Conservation (phyloP, 2,329 filamentous ascomycete genomes). For the Graphiopsis chlorocephala region DNA sequence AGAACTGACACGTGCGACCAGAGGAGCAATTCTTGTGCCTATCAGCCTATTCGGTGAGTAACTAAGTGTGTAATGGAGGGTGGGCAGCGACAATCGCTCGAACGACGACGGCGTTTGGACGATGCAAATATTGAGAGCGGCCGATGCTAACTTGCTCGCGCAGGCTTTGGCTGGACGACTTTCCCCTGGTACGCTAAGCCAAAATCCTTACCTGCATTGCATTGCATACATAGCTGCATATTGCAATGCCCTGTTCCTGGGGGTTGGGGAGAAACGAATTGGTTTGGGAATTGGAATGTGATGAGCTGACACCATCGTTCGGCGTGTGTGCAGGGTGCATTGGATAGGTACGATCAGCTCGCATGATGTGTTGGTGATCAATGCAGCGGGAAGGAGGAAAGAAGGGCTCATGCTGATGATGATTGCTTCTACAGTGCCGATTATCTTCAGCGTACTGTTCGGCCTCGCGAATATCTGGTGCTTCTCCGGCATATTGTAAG, state of each 20-base stretch:
- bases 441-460: conserved; percentile 49
- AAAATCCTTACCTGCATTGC: conserved; percentile 36
- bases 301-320: conserved; percentile 32
- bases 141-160: conserved; percentile 12
- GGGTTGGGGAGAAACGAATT: conserved; percentile 7
- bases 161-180: conserved; percentile 78
- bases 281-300: neutral
- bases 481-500: conserved; percentile 62
- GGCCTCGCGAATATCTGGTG: conserved; percentile 60
- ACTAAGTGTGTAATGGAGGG: conserved; percentile 30
- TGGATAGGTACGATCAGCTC: conserved; percentile 45
- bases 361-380: conserved; percentile 17
- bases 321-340: conserved; percentile 41
- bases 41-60: conserved; percentile 72
- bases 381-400: conserved; percentile 6
- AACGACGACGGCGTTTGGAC: neutral
- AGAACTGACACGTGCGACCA: conserved; percentile 24
- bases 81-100: neutral
- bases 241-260: conserved; percentile 20
- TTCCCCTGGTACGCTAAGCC: conserved; percentile 65
- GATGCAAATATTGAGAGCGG: conserved; percentile 10
- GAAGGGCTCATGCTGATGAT: conserved; percentile 6
- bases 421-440: conserved; percentile 42
- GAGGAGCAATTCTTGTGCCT: conserved; percentile 73
- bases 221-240: neutral